These are phyloP conservation scores for Phytophthora pseudosyringae DNA, from an alignment of 352 stramenopile species.

Conservation along the genomic window DNA sequence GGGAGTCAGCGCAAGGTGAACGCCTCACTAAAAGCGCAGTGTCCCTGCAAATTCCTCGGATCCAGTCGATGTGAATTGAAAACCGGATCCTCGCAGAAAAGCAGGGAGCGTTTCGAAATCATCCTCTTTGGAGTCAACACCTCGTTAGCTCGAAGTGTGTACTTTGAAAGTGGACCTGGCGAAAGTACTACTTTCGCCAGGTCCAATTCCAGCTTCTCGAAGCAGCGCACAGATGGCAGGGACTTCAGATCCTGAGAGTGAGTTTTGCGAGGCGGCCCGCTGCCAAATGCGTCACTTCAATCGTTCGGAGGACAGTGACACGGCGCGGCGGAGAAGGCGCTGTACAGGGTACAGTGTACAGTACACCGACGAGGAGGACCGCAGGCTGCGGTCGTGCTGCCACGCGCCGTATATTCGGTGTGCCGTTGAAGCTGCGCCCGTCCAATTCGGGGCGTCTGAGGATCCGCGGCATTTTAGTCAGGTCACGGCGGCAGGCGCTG, in stretches of 20 bases:
- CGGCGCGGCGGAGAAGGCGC: background rate
- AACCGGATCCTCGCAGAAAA: slow-evolving; percentile 26
- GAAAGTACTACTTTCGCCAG: slow-evolving; percentile 23
- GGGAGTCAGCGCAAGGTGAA: slow-evolving; percentile 12
- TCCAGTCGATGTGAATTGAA: slow-evolving; percentile 22
- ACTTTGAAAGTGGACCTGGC: background rate
- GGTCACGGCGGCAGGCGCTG: background rate
- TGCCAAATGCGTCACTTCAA: slow-evolving; percentile 24
- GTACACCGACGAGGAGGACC: background rate
- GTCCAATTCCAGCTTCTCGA: background rate
- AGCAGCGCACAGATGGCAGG: slow-evolving; percentile 14
- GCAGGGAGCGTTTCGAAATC: slow-evolving; percentile 16
- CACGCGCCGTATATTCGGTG: slow-evolving; percentile 1
- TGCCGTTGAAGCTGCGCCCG: background rate
- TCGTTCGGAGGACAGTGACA: background rate
- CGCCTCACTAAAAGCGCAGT: slow-evolving; percentile 3
- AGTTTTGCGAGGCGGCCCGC: slow-evolving; percentile 10
- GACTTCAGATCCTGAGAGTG: slow-evolving; percentile 13
- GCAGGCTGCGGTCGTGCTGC: background rate
- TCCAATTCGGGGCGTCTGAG: slow-evolving; percentile 10
- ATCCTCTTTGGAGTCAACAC: slow-evolving; percentile 23
- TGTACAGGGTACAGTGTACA: no score
- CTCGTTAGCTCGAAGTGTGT: slow-evolving; percentile 16
- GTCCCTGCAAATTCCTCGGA: slow-evolving; percentile 24
- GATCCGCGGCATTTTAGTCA: slow-evolving; percentile 1